Base-by-base conservation (phyloP, 2,329 filamentous ascomycete species). In the Aspergillus transmontanensis region DNA sequence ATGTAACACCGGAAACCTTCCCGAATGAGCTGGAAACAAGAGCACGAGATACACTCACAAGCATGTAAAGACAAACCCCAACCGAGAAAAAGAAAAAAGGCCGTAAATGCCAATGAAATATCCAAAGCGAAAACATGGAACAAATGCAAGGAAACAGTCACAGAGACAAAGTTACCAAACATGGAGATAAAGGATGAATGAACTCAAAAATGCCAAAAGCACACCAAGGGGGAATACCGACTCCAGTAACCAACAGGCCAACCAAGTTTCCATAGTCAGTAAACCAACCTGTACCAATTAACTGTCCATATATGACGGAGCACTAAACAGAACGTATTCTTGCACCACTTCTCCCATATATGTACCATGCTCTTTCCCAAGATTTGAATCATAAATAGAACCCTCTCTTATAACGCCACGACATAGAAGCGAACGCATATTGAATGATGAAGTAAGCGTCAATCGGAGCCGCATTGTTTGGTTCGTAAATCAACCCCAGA, bases 401-500 rank as follows among this genome's bases (percentile, higher is more conserved):
- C 59, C 64, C 62, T 64, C 55, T 67, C 66, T 68, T 64, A 64
- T 63, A 76, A 75, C 73, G 73, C 74, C 74, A 66, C 64, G 54
- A 60, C 61, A 62, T 57, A 65, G 62, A 66, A 69, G 60, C 61
- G 63, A 69, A 66, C 64, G 65, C 60, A 62, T 58, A 61, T 64
- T 54, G 62, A 66, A 67, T 59, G 54, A 66, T 60, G 55, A 55
- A 60, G 60, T 46, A 54, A 55, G 19, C 54, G 55, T 50, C 41
- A n/a, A 60, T 58, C 6, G 39, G 34, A 45, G 32, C 48, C 23
- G 36, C 32, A 57, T 36, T 23, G n/a, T 36, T 51, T 46, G 34
- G 46, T 48, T n/a, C 21, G 12, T 41, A 39, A 9, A 63, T 73
- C 89, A 97, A 71, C 94, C 94, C 94, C 94, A 98, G 70, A 97